Percentiles rank a stretch among this genome's conserved stretches.
Evolutionary conservation across 2,329 filamentous ascomycete species (phyloP).

Genomic region (Colletotrichum sp.): DNA sequence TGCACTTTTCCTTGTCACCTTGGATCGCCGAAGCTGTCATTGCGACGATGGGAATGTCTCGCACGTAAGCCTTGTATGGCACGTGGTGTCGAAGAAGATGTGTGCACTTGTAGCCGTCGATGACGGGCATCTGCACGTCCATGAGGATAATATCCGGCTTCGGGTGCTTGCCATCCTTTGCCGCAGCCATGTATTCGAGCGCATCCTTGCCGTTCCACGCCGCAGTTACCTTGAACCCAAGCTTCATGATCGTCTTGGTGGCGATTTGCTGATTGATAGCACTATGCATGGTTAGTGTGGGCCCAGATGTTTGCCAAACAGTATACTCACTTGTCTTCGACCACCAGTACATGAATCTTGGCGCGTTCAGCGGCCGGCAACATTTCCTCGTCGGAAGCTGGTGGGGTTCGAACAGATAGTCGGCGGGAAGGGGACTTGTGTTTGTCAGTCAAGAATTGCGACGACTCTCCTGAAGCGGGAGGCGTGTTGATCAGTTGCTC

Average conservation of each 20-base stretch:
- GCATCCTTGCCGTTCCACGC: slow-evolving; percentile 83
- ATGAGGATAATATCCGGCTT: slow-evolving; percentile 79
- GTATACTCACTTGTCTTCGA: slow-evolving; percentile 76
- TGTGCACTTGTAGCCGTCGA: slow-evolving; percentile 80
- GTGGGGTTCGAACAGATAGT: slow-evolving; percentile 39
- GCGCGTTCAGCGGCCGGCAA: slow-evolving; percentile 63
- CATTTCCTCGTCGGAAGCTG: slow-evolving; percentile 45
- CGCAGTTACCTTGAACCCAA: slow-evolving; percentile 73
- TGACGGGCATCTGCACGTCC: slow-evolving; percentile 79
- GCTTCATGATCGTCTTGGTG: slow-evolving; percentile 74
- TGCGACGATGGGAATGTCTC: slow-evolving; percentile 76
- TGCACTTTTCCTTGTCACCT: slow-evolving; percentile 77
- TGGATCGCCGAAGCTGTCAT: slow-evolving; percentile 83
- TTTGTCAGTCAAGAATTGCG: slow-evolving; percentile 25
- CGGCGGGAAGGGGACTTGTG: slow-evolving; percentile 29
- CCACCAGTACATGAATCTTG: slow-evolving; percentile 73
- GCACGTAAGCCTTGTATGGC: slow-evolving; percentile 65
- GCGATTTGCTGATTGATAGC: slow-evolving; percentile 79
- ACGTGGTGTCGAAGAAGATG: slow-evolving; percentile 73
- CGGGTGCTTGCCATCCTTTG: slow-evolving; percentile 52
- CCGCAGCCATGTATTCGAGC: slow-evolving; percentile 71
- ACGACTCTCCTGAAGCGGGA: slow-evolving; percentile 26
- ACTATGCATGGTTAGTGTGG: slow-evolving; percentile 33
- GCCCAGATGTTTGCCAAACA: neutral
- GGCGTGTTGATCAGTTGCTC: slow-evolving; percentile 53